Conservation (phyloP, 1,284 basidiomycete species). For the Ceratobasidium papillatum region DNA sequence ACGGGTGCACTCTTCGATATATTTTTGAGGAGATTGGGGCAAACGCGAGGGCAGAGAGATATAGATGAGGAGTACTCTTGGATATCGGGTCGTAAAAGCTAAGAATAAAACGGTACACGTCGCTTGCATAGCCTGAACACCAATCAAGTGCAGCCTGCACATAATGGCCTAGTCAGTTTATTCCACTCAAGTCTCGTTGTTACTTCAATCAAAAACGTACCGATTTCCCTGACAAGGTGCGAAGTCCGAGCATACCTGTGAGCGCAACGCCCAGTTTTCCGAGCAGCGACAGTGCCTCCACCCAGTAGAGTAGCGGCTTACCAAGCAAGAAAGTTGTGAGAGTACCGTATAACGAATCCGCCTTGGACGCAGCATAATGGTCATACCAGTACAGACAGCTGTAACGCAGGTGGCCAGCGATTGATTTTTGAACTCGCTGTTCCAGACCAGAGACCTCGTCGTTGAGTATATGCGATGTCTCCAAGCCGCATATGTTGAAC, state of each 20-base stretch:
- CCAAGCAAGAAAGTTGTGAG: too few species aligned
- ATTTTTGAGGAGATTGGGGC: not conserved
- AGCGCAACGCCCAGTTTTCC: too few species aligned
- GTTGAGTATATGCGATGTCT: conserved; percentile 18
- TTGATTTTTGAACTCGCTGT: not conserved
- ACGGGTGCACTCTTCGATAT: not conserved
- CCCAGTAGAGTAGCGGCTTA: too few species aligned
- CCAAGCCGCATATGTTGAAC: conserved; percentile 14
- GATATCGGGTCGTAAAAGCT: not conserved
- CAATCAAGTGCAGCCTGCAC: too few species aligned
- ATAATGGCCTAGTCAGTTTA: too few species aligned
- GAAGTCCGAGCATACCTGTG: not conserved
- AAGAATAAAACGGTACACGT: not conserved
- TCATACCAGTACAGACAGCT: conserved; percentile 14
- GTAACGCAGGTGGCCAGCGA: not conserved
- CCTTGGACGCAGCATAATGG: not conserved
- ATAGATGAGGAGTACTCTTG: not conserved
- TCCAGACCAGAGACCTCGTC: conserved; percentile 1
- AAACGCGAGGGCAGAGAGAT: not conserved
- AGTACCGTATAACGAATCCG: not conserved
- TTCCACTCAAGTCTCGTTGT: too few species aligned
- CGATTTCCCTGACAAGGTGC: too few species aligned
- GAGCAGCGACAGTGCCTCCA: too few species aligned
- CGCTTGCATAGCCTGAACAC: not conserved
- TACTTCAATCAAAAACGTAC: too few species aligned